Percentiles rank a stretch among this genome's conserved stretches.
Evolutionary conservation across 331 rosid species (phyloP).

Genomic region (Pyrus hybrid): DNA sequence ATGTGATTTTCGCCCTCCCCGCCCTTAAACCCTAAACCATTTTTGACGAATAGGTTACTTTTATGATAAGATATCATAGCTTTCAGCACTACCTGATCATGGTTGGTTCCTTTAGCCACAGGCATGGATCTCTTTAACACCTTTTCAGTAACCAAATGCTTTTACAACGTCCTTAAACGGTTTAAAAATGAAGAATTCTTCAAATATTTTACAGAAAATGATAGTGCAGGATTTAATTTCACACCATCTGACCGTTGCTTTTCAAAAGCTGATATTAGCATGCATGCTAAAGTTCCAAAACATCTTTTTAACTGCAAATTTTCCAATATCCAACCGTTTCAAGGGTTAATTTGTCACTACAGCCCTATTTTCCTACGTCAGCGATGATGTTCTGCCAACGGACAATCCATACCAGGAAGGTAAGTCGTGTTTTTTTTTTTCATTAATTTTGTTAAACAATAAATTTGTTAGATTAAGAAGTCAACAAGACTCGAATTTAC

Average conservation of each 20-base stretch:
- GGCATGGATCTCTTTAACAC: background rate
- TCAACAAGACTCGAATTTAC: accelerated
- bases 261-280: slow-evolving; percentile 9
- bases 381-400: too few relatives aligned
- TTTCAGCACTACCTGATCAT: background rate
- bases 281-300: background rate
- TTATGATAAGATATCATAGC: slow-evolving; percentile 6
- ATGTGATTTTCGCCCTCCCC: too few relatives aligned
- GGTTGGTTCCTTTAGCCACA: background rate
- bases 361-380: too few relatives aligned
- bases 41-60: background rate
- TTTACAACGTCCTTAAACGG: background rate
- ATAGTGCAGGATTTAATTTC: background rate
- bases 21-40: too few relatives aligned
- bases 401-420: too few relatives aligned
- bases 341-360: too few relatives aligned
- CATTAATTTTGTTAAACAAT: too few relatives aligned
- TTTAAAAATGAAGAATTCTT: background rate
- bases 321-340: too few relatives aligned
- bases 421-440: too few relatives aligned
- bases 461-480: too few relatives aligned
- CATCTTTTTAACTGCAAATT: too few relatives aligned
- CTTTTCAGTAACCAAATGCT: background rate
- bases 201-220: background rate
- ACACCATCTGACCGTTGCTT: slow-evolving; percentile 8